Evolutionary conservation across 768 basidiomycete species (phyloP), one percentile per base, ranked within the genome.

Genomic region (Boletus reticuloceps): DNA sequence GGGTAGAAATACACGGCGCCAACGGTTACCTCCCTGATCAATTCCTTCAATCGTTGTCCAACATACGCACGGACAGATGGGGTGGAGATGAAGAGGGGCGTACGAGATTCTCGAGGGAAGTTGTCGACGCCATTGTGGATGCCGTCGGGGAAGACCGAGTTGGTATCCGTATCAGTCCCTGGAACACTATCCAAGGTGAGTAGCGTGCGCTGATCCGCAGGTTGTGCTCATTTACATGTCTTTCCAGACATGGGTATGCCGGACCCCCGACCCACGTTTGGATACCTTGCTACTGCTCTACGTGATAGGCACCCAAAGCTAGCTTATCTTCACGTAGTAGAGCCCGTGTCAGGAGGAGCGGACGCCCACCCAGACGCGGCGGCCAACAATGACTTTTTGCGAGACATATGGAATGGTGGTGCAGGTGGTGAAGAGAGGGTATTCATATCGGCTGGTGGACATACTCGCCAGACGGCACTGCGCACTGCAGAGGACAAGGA

Each of bases 61-160:
- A 20, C 20, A 20, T 20, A 20, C 20, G 20, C 20, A 20, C 20
- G 20, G 20, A 20, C 20, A 20, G 76, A 50, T 91, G 86, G 66
- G 89, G 89, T 0, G 88, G 89, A 1, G 80, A 77, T 34, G 61
- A 79, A 42, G 79, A 81, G 59, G 80, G 80, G 52, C 64, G 82
- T 11, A 63, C 71, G 1, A 69, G 79, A 16, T 82, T 85, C 63
- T 55, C 67, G 2, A 69, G 79, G n/a, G 75, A 79, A 60, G 69
- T 81, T 36, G 60, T 77, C 25, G 17, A 45, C 2, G 43, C 27
- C 25, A 6, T n/a, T 64, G 56, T 65, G 12, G 58, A 70, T 1
- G 76, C 73, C 2, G 67, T 82, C 39, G 82, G 83, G 2, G 61
- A 68, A 25, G 75, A 79, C 38, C 71, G 70, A 22, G 71, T 73